Evolutionary conservation across 139 green algal species (phyloP), one percentile per base, ranked within the genome.

Genomic region (Mychonastes homosphaera): DNA sequence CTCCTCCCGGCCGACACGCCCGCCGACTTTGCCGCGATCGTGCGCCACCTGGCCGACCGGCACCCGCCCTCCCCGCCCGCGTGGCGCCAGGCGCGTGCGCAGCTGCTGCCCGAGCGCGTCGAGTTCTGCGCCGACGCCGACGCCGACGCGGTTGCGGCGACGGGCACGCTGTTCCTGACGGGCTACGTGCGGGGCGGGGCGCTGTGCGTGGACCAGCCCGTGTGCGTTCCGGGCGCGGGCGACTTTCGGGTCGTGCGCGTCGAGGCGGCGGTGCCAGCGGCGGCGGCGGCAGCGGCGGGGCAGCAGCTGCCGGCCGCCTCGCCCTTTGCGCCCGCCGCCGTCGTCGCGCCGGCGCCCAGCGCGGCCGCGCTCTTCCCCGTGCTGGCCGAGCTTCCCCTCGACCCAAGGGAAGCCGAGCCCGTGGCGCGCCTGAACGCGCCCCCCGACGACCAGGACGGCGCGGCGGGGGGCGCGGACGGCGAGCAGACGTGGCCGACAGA

Each of bases 401-500:
- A n/a, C n/a, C n/a, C n/a, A n/a, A n/a, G n/a, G n/a, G n/a, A n/a
- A n/a, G n/a, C n/a, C n/a, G n/a, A n/a, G n/a, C n/a, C n/a, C n/a
- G n/a, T n/a, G n/a, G n/a, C n/a, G n/a, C n/a, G n/a, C n/a, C n/a
- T n/a, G n/a, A n/a, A n/a, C n/a, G n/a, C n/a, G n/a, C n/a, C n/a
- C n/a, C n/a, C n/a, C n/a, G n/a, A n/a, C n/a, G n/a, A n/a, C n/a
- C n/a, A 34, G 18, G 28, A 7, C 34, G 52, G 13, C 10, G 28
- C 44, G 41, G 39, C 15, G 18, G 3, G 29, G 29, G 24, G 16
- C 23, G 35, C 51, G 44, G 70, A 57, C 33, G 76, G 63, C 6
- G 87, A 93, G 69, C 88, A 96, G 78, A 96, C 88, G 21, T 97
- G 89, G 89, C 89, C 89, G 0, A 95, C 87, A 7, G 77, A 89